Base-by-base conservation (phyloP, 176 grass and related monocot genomes). In the Poa pratensis region DNA sequence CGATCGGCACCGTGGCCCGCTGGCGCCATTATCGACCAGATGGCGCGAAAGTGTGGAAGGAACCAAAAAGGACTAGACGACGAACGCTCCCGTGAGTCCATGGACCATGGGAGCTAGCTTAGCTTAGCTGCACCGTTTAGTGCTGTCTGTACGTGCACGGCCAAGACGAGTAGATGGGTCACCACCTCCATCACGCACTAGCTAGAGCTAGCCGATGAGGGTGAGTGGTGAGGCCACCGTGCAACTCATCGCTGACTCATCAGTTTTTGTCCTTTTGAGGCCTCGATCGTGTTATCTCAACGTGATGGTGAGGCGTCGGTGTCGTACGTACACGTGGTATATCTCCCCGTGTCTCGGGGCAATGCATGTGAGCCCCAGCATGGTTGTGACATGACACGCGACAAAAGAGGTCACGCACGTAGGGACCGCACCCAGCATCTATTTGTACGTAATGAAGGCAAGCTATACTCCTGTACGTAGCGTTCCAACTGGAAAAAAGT, bases 331-430 rank as follows among this genome's bases (percentile, higher is more conserved):
- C 23, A 24, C 59, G 59, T 65, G 14, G 62, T 30, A 30, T 30
- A 30, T 30, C 19, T 23, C 43, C 64, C 71, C 69, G 22, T 26
- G 69, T 46, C n/a, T 73, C 22, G 14, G 70, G 70, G 13, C 70
- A 73, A 50, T 74, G 14, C 72, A 75, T 75, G 72, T 52, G 72
- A 52, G 72, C 72, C 15, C 24, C 26, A 30, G 26, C 46, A 32
- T 75, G 24, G 46, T 32, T 5, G 46, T 24, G 11, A 11, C 8
- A 32, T 69, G 32, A 69, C 9, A 40, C 8, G 18, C 7, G 32
- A 69, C 30, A 39, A 68, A 68, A 35, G 7, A 37, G 15, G 65
- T 10, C 32, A 39, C 15, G 57, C n/a, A 12, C 57, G 57, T 24
- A 54, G 5, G 48, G 12, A 68, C 15, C 15, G 22, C n/a, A 12